These are phyloP conservation scores for Fagopyrum tataricum DNA, from an alignment of 148 eudicot genomes.

Conservation along the genomic window DNA sequence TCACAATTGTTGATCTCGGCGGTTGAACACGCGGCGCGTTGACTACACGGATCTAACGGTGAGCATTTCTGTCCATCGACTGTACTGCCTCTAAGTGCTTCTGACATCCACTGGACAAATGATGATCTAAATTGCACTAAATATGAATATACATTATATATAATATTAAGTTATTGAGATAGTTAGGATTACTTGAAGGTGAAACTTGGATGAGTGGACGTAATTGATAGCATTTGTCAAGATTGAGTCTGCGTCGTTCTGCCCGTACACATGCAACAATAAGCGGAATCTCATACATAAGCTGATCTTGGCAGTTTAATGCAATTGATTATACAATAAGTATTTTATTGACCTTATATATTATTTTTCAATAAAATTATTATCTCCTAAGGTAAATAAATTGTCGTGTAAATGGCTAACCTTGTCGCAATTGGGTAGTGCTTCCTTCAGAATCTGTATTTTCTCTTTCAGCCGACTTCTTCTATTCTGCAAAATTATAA, in stretches of 20 bases:
- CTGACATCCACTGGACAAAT: background rate
- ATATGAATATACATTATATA: too few relatives aligned
- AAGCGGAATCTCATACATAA: too few relatives aligned
- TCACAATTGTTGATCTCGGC: background rate
- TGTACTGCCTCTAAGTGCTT: background rate
- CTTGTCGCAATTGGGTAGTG: background rate
- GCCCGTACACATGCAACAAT: background rate
- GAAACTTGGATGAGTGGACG: background rate
- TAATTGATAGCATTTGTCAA: background rate
- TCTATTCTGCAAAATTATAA: background rate
- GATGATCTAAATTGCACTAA: too few relatives aligned
- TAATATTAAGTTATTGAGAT: background rate
- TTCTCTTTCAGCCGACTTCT: background rate
- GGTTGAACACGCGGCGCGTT: background rate
- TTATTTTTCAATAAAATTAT: too few relatives aligned
- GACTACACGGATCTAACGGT: background rate
- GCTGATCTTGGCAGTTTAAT: too few relatives aligned
- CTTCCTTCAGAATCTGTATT: background rate
- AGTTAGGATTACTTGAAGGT: background rate
- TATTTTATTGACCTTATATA: too few relatives aligned
- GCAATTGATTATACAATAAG: background rate
- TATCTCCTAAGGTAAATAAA: too few relatives aligned
- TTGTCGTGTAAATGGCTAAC: background rate
- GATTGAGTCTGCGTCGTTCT: background rate
- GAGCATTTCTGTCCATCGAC: background rate